Evolutionary conservation across 345 rosid species (phyloP).

Genomic region (Gossypium bickii): DNA sequence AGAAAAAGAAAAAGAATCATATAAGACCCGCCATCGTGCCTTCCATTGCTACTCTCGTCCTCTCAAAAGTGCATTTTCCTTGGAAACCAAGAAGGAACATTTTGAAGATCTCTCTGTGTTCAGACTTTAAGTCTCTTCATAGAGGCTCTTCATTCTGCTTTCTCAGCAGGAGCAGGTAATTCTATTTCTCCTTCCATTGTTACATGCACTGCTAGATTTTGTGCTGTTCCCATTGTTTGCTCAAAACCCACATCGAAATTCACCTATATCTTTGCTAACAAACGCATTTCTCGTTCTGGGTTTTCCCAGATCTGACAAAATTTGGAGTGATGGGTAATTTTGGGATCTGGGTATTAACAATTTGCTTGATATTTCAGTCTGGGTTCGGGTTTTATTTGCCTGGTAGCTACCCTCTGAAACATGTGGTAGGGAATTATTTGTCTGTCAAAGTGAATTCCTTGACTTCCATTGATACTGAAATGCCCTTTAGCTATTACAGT

Average conservation of each 20-base stretch:
- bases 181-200: not conserved
- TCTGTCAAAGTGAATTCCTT: constrained; percentile 74
- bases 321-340: constrained; percentile 34
- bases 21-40: not conserved
- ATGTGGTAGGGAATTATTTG: constrained; percentile 34
- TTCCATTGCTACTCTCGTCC: not conserved
- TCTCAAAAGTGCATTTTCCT: not conserved
- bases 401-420: constrained; percentile 63
- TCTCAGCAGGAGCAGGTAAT: not conserved
- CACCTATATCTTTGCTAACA: not conserved
- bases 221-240: not conserved
- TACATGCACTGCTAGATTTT: not conserved
- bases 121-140: not conserved
- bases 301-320: constrained; percentile 43
- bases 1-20: not conserved
- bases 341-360: constrained; percentile 45
- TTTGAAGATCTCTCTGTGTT: not conserved
- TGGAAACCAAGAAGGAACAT: not conserved
- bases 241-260: not conserved
- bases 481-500: constrained; percentile 71
- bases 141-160: not conserved
- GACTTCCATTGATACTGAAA: constrained; percentile 72
- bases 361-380: constrained; percentile 32
- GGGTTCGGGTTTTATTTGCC: constrained; percentile 57
- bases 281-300: constrained; percentile 32